These are phyloP conservation scores for Populus trichocarpa DNA, from an alignment of 441 rosid species.

Conservation along the genomic window DNA sequence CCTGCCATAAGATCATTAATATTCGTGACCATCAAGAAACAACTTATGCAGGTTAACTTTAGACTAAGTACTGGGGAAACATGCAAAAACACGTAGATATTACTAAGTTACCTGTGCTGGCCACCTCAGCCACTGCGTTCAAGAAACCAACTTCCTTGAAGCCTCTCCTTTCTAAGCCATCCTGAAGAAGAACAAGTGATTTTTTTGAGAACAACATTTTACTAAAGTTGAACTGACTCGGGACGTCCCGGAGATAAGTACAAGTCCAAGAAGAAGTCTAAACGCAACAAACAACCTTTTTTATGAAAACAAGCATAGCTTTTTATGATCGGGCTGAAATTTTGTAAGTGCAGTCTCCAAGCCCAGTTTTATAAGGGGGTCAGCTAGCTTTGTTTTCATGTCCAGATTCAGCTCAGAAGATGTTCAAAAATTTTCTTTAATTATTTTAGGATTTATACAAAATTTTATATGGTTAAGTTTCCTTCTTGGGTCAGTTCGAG, in stretches of 20 bases:
- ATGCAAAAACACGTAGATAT: not conserved
- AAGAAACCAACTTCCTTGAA: conserved; percentile 89
- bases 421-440: not conserved
- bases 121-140: conserved; percentile 81
- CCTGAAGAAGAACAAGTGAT: conserved; percentile 42
- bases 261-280: not conserved
- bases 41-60: not conserved
- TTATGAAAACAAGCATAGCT: not conserved
- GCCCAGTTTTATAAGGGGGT: not conserved
- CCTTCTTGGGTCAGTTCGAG: not conserved
- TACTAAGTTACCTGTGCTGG: conserved; percentile 65
- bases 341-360: not conserved
- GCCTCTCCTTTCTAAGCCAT: conserved; percentile 94
- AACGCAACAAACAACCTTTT: not conserved
- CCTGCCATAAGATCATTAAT: conserved; percentile 41
- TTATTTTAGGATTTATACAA: not conserved
- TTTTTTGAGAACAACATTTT: not conserved
- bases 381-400: not conserved
- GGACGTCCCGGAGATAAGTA: not conserved
- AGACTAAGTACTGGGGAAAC: not conserved
- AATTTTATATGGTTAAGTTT: not conserved
- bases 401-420: not conserved
- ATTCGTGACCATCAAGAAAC: not conserved
- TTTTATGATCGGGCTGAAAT: not conserved
- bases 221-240: not conserved